Evolutionary conservation across 2,329 filamentous ascomycete species (phyloP).

Genomic region (Cercospora canescens): DNA sequence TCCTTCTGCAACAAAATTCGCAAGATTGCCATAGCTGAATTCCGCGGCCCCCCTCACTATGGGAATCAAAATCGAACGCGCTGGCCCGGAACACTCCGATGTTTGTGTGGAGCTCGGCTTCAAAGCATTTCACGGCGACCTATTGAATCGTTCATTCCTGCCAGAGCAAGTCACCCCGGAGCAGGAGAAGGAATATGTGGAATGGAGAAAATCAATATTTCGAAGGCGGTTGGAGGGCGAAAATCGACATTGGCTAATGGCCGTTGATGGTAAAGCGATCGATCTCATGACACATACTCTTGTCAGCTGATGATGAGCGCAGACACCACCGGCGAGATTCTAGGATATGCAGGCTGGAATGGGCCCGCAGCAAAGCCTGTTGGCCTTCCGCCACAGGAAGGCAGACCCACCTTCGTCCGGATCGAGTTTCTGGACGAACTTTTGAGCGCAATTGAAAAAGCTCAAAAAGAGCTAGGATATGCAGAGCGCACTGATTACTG

Average conservation of each 20-base stretch:
- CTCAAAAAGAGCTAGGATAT: constrained; percentile 5
- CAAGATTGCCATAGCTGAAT: neutral
- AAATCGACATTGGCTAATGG: neutral
- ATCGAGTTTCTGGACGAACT: neutral
- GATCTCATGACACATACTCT: neutral
- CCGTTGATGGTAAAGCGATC: neutral
- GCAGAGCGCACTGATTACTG: constrained; percentile 14
- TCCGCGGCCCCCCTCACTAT: neutral
- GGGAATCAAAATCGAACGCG: neutral
- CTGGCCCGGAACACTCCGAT: neutral
- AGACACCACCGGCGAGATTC: neutral
- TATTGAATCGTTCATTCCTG: neutral
- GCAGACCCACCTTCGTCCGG: constrained; percentile 7
- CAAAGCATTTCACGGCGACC: constrained; percentile 6
- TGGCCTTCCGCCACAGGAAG: neutral
- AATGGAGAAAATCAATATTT: neutral
- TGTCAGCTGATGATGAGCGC: neutral
- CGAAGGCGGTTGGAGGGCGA: neutral
- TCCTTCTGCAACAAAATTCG: neutral
- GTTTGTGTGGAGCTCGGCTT: neutral
- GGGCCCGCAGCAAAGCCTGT: constrained; percentile 1
- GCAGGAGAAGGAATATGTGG: neutral
- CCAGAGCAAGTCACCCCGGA: constrained; percentile 1
- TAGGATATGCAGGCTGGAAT: constrained; percentile 5
- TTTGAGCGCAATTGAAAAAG: neutral